These are phyloP conservation scores for Stromatinia cepivora DNA, from an alignment of 2,329 filamentous ascomycete species.

Conservation along the genomic window DNA sequence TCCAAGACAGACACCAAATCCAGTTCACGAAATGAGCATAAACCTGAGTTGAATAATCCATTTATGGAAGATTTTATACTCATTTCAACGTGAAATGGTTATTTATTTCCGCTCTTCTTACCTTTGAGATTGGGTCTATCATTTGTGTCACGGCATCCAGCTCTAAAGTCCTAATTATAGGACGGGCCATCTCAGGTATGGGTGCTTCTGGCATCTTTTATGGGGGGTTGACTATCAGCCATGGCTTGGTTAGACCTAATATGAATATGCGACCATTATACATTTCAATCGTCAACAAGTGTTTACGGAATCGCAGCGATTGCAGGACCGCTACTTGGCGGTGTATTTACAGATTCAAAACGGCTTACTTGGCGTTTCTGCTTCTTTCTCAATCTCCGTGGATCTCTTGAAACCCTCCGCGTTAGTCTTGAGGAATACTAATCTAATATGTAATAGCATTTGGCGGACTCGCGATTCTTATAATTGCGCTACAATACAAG, in stretches of 20 bases:
- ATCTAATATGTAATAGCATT: not conserved
- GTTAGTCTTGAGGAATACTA: not conserved
- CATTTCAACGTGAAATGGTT: conserved; percentile 24
- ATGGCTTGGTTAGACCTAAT: conserved; percentile 15
- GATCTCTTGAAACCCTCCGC: too few species aligned
- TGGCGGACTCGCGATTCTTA: not conserved
- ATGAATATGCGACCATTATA: conserved; percentile 42
- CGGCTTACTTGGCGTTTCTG: conserved; percentile 60
- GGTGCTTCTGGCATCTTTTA: conserved; percentile 35
- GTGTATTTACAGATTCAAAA: conserved; percentile 55
- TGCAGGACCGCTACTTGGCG: conserved; percentile 62
- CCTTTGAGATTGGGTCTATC: conserved; percentile 30
- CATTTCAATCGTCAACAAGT: conserved; percentile 62
- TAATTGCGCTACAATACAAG: not conserved
- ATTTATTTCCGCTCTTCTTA: conserved; percentile 3
- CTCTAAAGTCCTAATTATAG: conserved; percentile 26
- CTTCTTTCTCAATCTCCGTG: conserved; percentile 19
- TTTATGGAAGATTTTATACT: conserved; percentile 27
- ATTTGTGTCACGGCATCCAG: conserved; percentile 31
- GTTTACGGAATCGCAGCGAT: conserved; percentile 66
- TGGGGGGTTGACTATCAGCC: conserved; percentile 41
- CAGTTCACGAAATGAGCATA: too few species aligned
- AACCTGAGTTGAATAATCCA: too few species aligned
- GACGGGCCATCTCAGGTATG: conserved; percentile 31
- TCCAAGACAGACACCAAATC: too few species aligned